These are phyloP conservation scores for Lumnitzera littorea DNA, from an alignment of 345 rosid species.

Conservation along the genomic window DNA sequence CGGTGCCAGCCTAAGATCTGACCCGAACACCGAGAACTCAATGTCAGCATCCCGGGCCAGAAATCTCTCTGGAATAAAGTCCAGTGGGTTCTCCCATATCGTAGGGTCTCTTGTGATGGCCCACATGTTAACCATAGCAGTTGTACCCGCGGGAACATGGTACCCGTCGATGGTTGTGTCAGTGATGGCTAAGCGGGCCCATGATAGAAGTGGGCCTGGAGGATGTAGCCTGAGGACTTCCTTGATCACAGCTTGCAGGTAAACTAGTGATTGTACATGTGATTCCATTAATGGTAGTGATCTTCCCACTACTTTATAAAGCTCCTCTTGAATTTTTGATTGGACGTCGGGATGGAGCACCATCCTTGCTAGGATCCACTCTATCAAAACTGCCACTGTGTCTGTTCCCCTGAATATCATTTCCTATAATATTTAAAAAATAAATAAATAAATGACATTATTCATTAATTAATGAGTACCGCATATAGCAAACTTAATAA, in stretches of 20 bases:
- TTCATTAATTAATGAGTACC: neutral
- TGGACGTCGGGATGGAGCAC: slow-evolving; percentile 45
- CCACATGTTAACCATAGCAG: slow-evolving; percentile 62
- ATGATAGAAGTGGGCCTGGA: slow-evolving; percentile 56
- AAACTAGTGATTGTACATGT: slow-evolving; percentile 23
- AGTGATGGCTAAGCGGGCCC: slow-evolving; percentile 42
- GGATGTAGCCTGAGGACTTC: slow-evolving; percentile 51
- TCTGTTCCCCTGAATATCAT: slow-evolving; percentile 60
- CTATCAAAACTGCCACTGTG: slow-evolving; percentile 42
- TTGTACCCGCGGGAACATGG: slow-evolving; percentile 39
- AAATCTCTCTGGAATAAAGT: slow-evolving; percentile 39
- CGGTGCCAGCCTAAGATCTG: slow-evolving; percentile 46
- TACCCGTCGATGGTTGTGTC: slow-evolving; percentile 32
- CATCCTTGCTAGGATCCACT: slow-evolving; percentile 55
- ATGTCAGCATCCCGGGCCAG: slow-evolving; percentile 6
- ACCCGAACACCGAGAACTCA: slow-evolving; percentile 33
- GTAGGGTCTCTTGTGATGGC: slow-evolving; percentile 47
- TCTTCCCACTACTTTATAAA: slow-evolving; percentile 35
- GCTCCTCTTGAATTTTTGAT: slow-evolving; percentile 38
- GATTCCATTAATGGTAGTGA: slow-evolving; percentile 30
- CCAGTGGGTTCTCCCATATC: slow-evolving; percentile 32
- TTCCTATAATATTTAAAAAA: slow-evolving; percentile 18
- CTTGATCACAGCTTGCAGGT: slow-evolving; percentile 35
- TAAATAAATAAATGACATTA: neutral
- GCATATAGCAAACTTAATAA: neutral